Evolutionary conservation across 2,329 filamentous ascomycete genomes (phyloP).

Genomic region (Lojkania enalia): DNA sequence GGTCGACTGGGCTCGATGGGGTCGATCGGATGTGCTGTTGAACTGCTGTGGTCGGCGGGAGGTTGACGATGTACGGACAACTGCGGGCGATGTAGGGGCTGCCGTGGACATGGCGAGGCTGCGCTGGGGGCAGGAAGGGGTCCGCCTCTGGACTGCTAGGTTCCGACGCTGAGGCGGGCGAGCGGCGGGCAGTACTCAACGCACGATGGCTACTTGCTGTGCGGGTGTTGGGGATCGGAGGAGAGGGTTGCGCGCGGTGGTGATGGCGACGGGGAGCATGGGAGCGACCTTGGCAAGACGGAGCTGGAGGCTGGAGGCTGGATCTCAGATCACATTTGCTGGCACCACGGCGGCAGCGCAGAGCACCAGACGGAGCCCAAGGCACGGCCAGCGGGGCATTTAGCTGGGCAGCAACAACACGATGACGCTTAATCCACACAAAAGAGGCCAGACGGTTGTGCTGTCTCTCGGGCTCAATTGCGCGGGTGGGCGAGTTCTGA

Average conservation of each 20-base stretch:
- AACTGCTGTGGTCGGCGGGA: conserved; percentile 29
- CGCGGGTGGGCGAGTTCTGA: too few relatives aligned
- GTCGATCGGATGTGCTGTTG: conserved; percentile 34
- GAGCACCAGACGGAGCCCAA: conserved; percentile 10
- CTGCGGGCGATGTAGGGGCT: conserved; percentile 49
- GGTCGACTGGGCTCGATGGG: conserved; percentile 44
- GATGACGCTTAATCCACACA: too few relatives aligned
- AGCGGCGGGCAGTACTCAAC: not conserved
- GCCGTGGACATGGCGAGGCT: conserved; percentile 41
- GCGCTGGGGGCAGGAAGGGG: conserved; percentile 31
- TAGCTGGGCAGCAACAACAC: conserved; percentile 6
- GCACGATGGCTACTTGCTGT: not conserved
- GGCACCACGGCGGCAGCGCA: not conserved
- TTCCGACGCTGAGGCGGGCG: conserved; percentile 25
- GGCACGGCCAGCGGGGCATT: conserved; percentile 5
- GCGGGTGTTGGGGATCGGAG: not conserved
- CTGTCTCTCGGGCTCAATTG: not conserved
- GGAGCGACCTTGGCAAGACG: not conserved
- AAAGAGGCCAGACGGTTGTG: not conserved
- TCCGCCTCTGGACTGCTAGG: conserved; percentile 9
- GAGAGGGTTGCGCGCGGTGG: conserved; percentile 7
- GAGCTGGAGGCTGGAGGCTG: not conserved
- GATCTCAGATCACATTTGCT: not conserved
- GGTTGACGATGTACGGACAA: conserved; percentile 38
- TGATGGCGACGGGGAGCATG: conserved; percentile 2